Base-by-base conservation (phyloP, 257 asterid species). In the Mentha longifolia region DNA sequence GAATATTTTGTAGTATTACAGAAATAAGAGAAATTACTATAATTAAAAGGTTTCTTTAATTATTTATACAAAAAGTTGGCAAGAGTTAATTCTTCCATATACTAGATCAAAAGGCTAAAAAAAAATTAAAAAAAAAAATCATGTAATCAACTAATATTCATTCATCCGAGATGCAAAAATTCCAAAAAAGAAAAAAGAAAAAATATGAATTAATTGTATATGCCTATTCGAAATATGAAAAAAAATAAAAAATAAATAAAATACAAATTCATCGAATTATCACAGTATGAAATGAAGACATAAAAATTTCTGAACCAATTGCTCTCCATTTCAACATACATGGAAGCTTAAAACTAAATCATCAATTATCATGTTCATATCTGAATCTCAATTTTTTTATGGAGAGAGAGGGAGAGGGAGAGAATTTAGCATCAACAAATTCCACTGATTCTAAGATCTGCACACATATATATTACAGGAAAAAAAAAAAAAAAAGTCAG, bases 401-500 rank as follows among this genome's bases (percentile, higher is more conserved):
- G 9, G 73, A 19, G 16, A 41, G 50, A 59, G 45, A 45, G 37
- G 9, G 73, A 19, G 16, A 41, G 50, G 46, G 45, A 45, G 37
- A 31, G 8, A 12, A 13, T 0, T 42, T 17, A 41, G 65, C 59
- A 75, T 7, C 71, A 70, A 43, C 70, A 76, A 71, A 65, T 33
- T 76, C 43, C 65, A 64, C 28, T 55, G 35, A 47, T 62, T 25
- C 30, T 49, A 20, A 22, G 64, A 76, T 64, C 28, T 14, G 59
- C n/a, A n/a, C 75, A 66, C 75, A 67, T 39, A 66, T 66, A 67
- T 58, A 67, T 59, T 60, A 72, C 75, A 72, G 20, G 56, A 65
- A 61, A 8, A 37, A 37, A 42, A 63, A 65, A 61, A 8, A 37
- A 37, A 42, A 42, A 65, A 14, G 43, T 45, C 9, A 42, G n/a